Percentiles rank a stretch among this genome's conserved stretches.
Evolutionary conservation across 345 rosid species (phyloP).

Genomic region (Xanthoceras sorbifolium): DNA sequence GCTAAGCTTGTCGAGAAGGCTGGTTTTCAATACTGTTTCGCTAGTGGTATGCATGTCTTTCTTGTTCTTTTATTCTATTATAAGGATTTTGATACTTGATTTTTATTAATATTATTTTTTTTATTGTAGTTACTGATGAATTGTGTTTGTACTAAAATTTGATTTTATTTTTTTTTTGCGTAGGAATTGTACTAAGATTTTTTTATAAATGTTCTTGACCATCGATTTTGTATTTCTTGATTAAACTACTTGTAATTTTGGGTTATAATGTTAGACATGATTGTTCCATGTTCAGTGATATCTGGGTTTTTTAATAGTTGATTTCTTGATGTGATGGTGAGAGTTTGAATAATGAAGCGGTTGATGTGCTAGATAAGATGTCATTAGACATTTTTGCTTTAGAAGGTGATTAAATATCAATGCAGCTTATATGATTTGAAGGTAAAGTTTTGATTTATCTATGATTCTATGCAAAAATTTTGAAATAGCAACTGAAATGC

Average conservation of each 20-base stretch:
- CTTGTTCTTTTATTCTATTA: background rate
- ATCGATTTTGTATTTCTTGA: background rate
- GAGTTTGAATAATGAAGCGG: too few relatives aligned
- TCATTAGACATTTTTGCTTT: background rate
- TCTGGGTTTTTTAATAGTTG: background rate
- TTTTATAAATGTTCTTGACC: background rate
- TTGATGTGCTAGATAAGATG: background rate
- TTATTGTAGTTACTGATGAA: background rate
- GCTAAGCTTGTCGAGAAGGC: constrained; percentile 82
- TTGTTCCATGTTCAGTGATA: background rate
- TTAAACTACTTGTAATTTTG: background rate
- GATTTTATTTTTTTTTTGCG: too few relatives aligned
- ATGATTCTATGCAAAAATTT: background rate
- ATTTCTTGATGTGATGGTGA: background rate
- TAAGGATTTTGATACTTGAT: constrained; percentile 2
- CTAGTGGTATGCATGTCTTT: constrained; percentile 53
- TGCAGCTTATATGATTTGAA: background rate
- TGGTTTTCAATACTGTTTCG: constrained; percentile 72
- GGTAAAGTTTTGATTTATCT: background rate
- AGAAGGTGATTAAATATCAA: background rate
- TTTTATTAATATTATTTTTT: background rate
- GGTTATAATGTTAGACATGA: background rate
- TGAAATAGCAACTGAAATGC: background rate
- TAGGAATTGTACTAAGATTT: background rate
- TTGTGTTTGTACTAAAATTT: background rate